Evolutionary conservation across 306 rosid genomes (phyloP).

Genomic region (Erythrophleum fordii): DNA sequence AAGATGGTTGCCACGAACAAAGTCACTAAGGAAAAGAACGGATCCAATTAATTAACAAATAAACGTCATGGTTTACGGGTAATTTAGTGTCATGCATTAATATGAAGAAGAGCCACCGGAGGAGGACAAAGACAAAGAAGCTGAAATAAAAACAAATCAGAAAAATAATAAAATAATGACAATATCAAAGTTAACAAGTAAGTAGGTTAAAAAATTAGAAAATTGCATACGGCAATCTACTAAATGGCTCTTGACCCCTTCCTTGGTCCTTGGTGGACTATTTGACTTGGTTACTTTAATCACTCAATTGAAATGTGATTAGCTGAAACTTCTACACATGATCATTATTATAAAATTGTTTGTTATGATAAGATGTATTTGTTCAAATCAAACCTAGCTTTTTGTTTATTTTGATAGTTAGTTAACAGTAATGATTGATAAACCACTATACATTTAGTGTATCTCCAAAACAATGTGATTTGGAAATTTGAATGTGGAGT

Average conservation of each 20-base stretch:
- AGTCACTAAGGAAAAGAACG: not conserved
- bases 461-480: too few relatives aligned
- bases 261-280: not conserved
- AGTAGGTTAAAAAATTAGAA: not conserved
- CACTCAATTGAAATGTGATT: not conserved
- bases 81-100: not conserved
- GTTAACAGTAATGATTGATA: not conserved
- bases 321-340: not conserved
- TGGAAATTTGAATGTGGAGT: not conserved
- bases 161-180: not conserved
- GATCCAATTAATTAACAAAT: not conserved
- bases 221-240: not conserved
- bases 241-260: not conserved
- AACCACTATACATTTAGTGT: not conserved
- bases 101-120: not conserved
- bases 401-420: not conserved
- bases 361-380: not conserved
- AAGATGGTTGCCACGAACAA: not conserved
- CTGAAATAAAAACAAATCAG: too few relatives aligned
- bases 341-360: not conserved
- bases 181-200: not conserved
- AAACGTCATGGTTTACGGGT: constrained; percentile 4
- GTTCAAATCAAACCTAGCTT: not conserved
- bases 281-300: not conserved
- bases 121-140: not conserved